Evolutionary conservation across 1,284 basidiomycete genomes (phyloP), one percentile per base, ranked within the genome.

Genomic region (Malassezia japonica): DNA sequence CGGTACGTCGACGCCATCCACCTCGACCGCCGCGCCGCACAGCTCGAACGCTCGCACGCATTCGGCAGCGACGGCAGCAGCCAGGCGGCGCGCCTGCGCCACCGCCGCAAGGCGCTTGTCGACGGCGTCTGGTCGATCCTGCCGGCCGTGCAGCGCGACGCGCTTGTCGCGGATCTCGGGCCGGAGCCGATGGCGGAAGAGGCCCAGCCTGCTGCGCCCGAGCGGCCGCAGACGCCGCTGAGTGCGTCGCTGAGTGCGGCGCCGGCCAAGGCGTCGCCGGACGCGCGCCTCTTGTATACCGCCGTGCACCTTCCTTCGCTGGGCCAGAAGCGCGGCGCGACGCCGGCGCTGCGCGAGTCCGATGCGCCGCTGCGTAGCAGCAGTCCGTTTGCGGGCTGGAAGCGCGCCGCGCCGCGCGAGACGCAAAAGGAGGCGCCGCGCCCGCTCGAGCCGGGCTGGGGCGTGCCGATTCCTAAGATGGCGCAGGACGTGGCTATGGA

Each of bases 1-100:
- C 48, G 59, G 18, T 68, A 65, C 50, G 56, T 66, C 50, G 64
- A 65, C 45, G 65, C 65, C 0, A 62, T 66, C 29, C 56, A 61
- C 7, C 48, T 66, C n/a, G 62, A 65, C 39, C 50, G 59, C 2
- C 52, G 64, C 34, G 34, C 51, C 4, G 23, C 40, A 12, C 46
- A 43, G 23, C 28, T 23, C 9, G 46, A 54, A 13, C 39, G 40
- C 13, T 35, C 46, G 25, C 23, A 29, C n/a, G 36, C 42, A 13
- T 38, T 39, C 13, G 34, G 8, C 18, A 34, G 18, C 13, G 31
- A 16, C 15, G 38, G 20, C 16, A 23, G 10, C 16, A 37, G 27
- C 13, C 13, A 40, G 4, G 29, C 35, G 13, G 29, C 35, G n/a
- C 46, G 33, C 12, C 31, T 48, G 29, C 45, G 45, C 12, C 40